These are phyloP conservation scores for Podosphaera xanthii DNA, from an alignment of 2,329 filamentous ascomycete species.

Conservation along the genomic window DNA sequence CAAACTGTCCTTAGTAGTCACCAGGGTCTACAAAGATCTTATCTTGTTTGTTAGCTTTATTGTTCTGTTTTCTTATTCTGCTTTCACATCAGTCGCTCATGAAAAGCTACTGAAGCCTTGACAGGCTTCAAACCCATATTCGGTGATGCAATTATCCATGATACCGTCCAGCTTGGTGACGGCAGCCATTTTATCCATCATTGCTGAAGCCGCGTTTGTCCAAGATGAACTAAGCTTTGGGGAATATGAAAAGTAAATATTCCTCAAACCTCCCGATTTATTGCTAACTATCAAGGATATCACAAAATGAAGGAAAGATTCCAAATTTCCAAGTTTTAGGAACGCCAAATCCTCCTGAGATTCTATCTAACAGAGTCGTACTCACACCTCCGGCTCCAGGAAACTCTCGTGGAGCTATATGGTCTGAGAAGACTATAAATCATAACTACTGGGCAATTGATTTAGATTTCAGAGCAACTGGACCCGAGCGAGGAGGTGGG, in stretches of 20 bases:
- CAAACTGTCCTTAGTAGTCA: slow-evolving; percentile 14
- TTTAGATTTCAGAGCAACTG: slow-evolving; percentile 69
- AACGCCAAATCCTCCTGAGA: slow-evolving; percentile 30
- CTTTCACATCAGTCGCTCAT: not conserved
- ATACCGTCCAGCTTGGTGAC: slow-evolving; percentile 11
- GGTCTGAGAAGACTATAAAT: slow-evolving; percentile 43
- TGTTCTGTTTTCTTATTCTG: not conserved
- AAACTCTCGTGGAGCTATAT: slow-evolving; percentile 62
- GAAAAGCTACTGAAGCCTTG: not conserved
- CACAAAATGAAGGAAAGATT: slow-evolving; percentile 13
- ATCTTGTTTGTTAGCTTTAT: not conserved
- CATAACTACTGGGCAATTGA: slow-evolving; percentile 58
- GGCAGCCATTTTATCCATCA: slow-evolving; percentile 11
- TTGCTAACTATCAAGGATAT: slow-evolving; percentile 11
- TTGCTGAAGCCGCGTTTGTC: slow-evolving; percentile 14
- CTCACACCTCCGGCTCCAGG: slow-evolving; percentile 76
- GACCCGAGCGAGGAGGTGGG: slow-evolving; percentile 63
- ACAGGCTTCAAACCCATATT: not conserved
- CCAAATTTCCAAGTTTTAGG: slow-evolving; percentile 15
- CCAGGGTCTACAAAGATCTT: slow-evolving; percentile 2
- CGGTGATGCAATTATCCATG: slow-evolving; percentile 8
- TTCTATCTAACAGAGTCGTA: slow-evolving; percentile 75
- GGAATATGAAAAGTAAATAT: slow-evolving; percentile 17
- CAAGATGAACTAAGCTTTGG: slow-evolving; percentile 22
- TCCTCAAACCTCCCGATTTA: not conserved